These are phyloP conservation scores for Neolentinus lepideus DNA, from an alignment of 1,284 basidiomycete genomes.

Conservation along the genomic window DNA sequence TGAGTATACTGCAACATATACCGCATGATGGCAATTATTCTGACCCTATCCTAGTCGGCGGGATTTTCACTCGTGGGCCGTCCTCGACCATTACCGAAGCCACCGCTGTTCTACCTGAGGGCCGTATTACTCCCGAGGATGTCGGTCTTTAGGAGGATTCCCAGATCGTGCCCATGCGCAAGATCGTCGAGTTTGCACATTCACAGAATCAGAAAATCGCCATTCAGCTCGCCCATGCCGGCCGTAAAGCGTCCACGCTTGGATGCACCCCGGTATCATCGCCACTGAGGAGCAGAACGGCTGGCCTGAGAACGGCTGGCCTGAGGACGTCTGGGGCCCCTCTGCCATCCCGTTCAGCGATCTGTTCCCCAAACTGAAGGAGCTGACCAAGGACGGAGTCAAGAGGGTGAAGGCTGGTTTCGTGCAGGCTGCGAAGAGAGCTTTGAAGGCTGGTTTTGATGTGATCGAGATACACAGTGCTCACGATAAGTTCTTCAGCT, in stretches of 20 bases:
- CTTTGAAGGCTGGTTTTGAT: constrained; percentile 35
- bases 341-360: constrained; percentile 36
- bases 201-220: constrained; percentile 57
- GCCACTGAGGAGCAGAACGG: constrained; percentile 39
- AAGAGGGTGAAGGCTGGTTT: constrained; percentile 38
- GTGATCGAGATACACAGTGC: constrained; percentile 55
- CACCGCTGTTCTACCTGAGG: constrained; percentile 69
- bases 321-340: constrained; percentile 33
- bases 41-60: constrained; percentile 17
- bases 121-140: constrained; percentile 68
- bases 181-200: constrained; percentile 64
- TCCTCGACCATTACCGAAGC: constrained; percentile 62
- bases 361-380: constrained; percentile 44
- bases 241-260: constrained; percentile 66
- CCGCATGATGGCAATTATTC: background rate
- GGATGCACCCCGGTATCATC: constrained; percentile 34
- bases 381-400: constrained; percentile 41
- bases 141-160: constrained; percentile 67
- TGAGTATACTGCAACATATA: constrained; percentile 20
- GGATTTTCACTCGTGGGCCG: constrained; percentile 48
- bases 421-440: constrained; percentile 34
- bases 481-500: constrained; percentile 25
- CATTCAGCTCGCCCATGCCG: constrained; percentile 77
- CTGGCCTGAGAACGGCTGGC: too few species aligned
- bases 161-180: constrained; percentile 58